Base-by-base conservation (phyloP, 495 filamentous ascomycete species). In the Thermothielavioides terrestris region DNA sequence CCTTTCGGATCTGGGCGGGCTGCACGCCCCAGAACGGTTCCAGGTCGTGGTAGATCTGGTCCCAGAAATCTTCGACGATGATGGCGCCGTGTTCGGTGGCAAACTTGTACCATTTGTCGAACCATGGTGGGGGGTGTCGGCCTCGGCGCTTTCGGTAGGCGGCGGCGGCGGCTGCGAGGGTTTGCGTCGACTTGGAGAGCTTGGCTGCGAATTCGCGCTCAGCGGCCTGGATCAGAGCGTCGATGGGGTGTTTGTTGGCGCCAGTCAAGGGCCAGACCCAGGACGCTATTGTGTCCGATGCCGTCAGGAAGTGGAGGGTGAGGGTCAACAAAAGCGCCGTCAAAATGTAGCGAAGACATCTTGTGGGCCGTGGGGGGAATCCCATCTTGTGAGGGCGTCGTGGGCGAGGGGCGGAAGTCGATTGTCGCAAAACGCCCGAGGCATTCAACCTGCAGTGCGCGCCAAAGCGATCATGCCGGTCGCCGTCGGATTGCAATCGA, bases 41-140 rank as follows among this genome's bases (percentile, higher is more conserved):
- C 21, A 86, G 60, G 60, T 88, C 84, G 47, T 82, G 79, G 54
- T 79, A 77, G 35, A 87, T 80, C 56, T 85, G 85, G 54, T 86
- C 80, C 57, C 81, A 86, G 50, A 79, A 79, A 52, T 86, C 83
- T 53, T 88, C 85, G 31, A 88, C 74, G 15, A 85, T 75, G 36
- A 83, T 60, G 15, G 77, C 78, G 10, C 77, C 68, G 9, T 73
- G 67, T 42, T 80, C 71, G 49, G 72, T 68, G 11, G 85, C 85
- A 46, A 80, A 87, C 30, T 71, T 62, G 58, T 79, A 85, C 85
- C 85, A 89, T 34, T 65, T 65, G 45, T 82, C 77, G 56, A 86
- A 88, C 3, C 81, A 83, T 8, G 85, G 84, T 9, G 85, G 85
- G 2, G 85, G 85, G 55, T 87, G 83, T 6, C 84, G 71, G 17